Evolutionary conservation across 192 early-diverging fungal genomes (phyloP).

Genomic region (Coemansia sp.): DNA sequence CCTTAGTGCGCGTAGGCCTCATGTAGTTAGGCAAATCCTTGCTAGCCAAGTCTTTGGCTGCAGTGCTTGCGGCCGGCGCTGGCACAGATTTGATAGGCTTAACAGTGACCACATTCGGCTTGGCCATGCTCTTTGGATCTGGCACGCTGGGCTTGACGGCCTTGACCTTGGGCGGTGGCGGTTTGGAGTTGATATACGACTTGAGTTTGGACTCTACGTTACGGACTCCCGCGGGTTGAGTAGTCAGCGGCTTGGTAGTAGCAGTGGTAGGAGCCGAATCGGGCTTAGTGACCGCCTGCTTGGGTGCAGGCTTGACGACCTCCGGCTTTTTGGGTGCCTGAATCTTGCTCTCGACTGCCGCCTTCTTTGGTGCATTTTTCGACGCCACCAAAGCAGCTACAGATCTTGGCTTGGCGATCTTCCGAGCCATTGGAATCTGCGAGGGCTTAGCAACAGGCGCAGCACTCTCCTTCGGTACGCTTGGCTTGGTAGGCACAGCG

Average conservation of each 20-base stretch:
- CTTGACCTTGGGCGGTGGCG: slow-evolving; percentile 26
- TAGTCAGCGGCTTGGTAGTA: background rate
- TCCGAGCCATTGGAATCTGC: slow-evolving; percentile 20
- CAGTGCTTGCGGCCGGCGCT: background rate
- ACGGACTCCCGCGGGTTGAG: slow-evolving; percentile 18
- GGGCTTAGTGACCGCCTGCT: background rate
- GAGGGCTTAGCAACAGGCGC: slow-evolving; percentile 1
- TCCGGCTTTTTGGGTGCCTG: slow-evolving; percentile 7
- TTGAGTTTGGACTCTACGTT: slow-evolving; percentile 54
- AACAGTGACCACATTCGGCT: slow-evolving; percentile 2
- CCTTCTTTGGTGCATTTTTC: background rate
- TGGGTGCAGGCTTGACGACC: background rate
- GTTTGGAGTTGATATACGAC: slow-evolving; percentile 46
- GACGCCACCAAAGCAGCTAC: background rate
- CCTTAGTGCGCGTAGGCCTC: slow-evolving; percentile 41
- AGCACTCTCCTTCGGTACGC: background rate
- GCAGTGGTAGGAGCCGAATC: background rate
- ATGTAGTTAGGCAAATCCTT: slow-evolving; percentile 43
- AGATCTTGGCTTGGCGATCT: slow-evolving; percentile 3
- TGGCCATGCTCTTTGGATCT: background rate
- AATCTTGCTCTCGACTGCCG: slow-evolving; percentile 8
- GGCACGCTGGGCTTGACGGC: slow-evolving; percentile 17
- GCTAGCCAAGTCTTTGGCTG: background rate
- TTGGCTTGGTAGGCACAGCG: background rate
- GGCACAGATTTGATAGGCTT: slow-evolving; percentile 7